Evolutionary conservation across 2,329 filamentous ascomycete species (phyloP).

Genomic region (Trichoderma simmonsii): DNA sequence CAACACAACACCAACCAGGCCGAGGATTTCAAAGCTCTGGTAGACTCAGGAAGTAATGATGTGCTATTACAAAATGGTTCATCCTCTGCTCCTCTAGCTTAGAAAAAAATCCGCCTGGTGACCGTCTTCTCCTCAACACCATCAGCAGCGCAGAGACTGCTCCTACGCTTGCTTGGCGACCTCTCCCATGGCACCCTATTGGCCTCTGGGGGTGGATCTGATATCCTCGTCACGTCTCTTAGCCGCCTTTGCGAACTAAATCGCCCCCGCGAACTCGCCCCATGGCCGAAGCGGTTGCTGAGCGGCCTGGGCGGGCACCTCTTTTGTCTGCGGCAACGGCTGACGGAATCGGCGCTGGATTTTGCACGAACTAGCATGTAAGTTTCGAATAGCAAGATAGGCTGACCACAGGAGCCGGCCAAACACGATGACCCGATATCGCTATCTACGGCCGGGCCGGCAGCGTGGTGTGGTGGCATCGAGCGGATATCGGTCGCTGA

Average conservation of each 20-base stretch:
- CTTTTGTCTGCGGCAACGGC: neutral
- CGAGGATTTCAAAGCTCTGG: neutral
- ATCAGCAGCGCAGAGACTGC: neutral
- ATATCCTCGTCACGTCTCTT: neutral
- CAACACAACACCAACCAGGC: neutral
- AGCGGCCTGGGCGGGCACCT: neutral
- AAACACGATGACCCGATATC: conserved; percentile 7
- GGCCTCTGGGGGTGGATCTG: conserved; percentile 9
- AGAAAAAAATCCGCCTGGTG: neutral
- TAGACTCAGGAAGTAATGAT: neutral
- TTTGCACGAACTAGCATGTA: neutral
- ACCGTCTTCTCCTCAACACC: neutral
- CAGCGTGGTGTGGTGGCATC: conserved; percentile 1
- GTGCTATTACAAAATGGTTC: neutral
- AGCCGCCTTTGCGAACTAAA: conserved; percentile 1
- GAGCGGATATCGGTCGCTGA: conserved; percentile 11
- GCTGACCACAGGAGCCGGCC: neutral
- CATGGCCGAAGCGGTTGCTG: neutral
- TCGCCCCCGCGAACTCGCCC: neutral
- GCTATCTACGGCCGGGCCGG: conserved; percentile 11
- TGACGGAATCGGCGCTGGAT: neutral
- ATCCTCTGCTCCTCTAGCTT: neutral
- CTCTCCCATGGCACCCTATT: conserved; percentile 12
- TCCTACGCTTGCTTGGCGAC: conserved; percentile 3
- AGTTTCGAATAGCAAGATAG: neutral